Evolutionary conservation across 2,329 filamentous ascomycete genomes (phyloP).

Genomic region (Neonectria hederae): DNA sequence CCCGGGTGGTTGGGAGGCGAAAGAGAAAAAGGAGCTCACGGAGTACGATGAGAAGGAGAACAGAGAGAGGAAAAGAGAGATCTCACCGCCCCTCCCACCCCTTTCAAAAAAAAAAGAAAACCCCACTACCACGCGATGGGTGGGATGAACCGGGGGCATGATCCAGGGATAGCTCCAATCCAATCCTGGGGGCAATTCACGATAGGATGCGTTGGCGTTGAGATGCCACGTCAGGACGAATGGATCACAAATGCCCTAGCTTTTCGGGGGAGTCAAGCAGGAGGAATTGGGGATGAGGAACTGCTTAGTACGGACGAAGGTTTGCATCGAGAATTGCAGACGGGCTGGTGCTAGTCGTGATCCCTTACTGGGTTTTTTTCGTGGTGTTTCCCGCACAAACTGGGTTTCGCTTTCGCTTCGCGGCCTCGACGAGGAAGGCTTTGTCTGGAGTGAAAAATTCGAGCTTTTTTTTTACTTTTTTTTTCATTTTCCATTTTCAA

Average conservation of each 20-base stretch:
- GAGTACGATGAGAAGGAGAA: not conserved
- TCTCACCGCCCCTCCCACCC: conserved; percentile 25
- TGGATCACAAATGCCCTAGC: not conserved
- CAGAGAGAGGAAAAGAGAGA: conserved; percentile 13
- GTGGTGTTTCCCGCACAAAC: not conserved
- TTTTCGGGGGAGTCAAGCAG: not conserved
- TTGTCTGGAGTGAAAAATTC: no score
- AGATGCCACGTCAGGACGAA: conserved; percentile 20
- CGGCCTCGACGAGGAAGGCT: not conserved
- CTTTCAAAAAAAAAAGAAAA: not conserved
- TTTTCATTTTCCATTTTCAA: not conserved
- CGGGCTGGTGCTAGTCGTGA: not conserved
- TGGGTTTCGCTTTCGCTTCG: not conserved
- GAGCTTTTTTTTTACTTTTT: conserved; percentile 3
- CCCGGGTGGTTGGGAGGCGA: conserved; percentile 11
- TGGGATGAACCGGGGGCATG: conserved; percentile 18
- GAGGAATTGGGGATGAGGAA: not conserved
- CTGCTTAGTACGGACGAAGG: not conserved
- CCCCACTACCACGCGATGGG: conserved; percentile 21
- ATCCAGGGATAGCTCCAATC: conserved; percentile 3
- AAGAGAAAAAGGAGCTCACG: not conserved
- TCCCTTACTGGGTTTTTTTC: not conserved
- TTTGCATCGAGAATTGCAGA: not conserved
- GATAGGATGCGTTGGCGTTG: conserved; percentile 19
- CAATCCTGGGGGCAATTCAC: not conserved